A percentile compares a stretch with the other conserved stretches of the same genome.
These are phyloP conservation scores for Penicillium argentinense DNA, from an alignment of 495 filamentous ascomycete genomes.

Conservation along the genomic window DNA sequence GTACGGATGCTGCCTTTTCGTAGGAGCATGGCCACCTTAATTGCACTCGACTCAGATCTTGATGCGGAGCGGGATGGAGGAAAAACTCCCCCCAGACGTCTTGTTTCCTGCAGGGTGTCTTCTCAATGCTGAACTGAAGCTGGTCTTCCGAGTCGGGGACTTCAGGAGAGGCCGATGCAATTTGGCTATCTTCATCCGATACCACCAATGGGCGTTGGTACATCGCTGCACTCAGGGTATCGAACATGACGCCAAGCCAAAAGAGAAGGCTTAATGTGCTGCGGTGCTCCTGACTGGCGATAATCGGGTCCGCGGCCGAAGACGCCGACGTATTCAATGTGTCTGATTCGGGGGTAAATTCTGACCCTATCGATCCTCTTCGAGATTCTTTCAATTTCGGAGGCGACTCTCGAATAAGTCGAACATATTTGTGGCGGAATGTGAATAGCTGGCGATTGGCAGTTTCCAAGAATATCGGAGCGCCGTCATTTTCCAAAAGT, in stretches of 20 bases:
- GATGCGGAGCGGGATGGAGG: conserved; percentile 8
- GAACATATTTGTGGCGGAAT: conserved; percentile 29
- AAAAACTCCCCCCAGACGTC: conserved; percentile 40
- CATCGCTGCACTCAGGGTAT: conserved; percentile 50
- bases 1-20: conserved; percentile 34
- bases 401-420: conserved; percentile 3
- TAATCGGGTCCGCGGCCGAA: conserved; percentile 8
- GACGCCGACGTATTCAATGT: background rate
- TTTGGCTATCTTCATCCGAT: conserved; percentile 46
- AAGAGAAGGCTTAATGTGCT: conserved; percentile 42
- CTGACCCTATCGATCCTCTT: background rate
- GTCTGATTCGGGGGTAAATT: background rate
- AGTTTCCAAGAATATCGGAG: conserved; percentile 39
- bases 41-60: conserved; percentile 1
- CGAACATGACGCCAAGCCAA: conserved; percentile 52
- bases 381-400: background rate
- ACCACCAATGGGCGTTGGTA: conserved; percentile 44
- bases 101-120: background rate
- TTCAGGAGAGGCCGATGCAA: conserved; percentile 6
- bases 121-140: conserved; percentile 5
- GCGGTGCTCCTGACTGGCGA: conserved; percentile 30
- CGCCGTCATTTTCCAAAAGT: conserved; percentile 37
- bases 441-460: conserved; percentile 36
- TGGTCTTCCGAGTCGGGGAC: background rate
- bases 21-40: conserved; percentile 45